Conservation (phyloP, 139 green algal species). For the Chlorella sp. region DNA sequence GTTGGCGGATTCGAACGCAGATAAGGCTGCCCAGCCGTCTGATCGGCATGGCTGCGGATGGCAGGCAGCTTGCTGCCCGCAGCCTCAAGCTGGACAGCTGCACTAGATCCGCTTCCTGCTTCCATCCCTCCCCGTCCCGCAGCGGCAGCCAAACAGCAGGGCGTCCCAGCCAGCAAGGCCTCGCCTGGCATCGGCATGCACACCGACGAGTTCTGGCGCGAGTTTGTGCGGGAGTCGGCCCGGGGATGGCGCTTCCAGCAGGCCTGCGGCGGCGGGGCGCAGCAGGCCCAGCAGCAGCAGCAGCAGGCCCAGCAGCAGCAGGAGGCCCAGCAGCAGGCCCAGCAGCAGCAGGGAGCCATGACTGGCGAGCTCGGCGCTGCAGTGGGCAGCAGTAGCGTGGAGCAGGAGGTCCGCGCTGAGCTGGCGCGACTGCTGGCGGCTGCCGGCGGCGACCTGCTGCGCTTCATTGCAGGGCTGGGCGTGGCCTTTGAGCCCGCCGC, state of each 20-base stretch:
- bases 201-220: neutral
- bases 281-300: neutral
- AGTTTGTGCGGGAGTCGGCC: neutral
- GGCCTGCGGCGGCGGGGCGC: neutral
- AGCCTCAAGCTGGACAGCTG: too few relatives aligned
- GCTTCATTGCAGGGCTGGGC: constrained; percentile 17
- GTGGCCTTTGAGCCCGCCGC: neutral
- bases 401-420: constrained; percentile 15
- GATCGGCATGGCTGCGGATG: too few relatives aligned
- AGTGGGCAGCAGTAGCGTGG: neutral
- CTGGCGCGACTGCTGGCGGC: constrained; percentile 1
- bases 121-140: too few relatives aligned
- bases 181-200: too few relatives aligned
- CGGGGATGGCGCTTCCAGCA: neutral
- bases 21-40: too few relatives aligned
- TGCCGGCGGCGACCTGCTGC: constrained; percentile 15
- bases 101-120: too few relatives aligned
- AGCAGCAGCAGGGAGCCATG: neutral
- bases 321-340: neutral
- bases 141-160: neutral
- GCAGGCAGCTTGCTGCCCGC: too few relatives aligned
- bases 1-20: too few relatives aligned
- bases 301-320: neutral
- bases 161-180: too few relatives aligned
- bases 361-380: neutral